Percentiles rank a stretch among this genome's conserved stretches.
Conservation (phyloP, 441 rosid species). For the Eutrema salsugineum region DNA sequence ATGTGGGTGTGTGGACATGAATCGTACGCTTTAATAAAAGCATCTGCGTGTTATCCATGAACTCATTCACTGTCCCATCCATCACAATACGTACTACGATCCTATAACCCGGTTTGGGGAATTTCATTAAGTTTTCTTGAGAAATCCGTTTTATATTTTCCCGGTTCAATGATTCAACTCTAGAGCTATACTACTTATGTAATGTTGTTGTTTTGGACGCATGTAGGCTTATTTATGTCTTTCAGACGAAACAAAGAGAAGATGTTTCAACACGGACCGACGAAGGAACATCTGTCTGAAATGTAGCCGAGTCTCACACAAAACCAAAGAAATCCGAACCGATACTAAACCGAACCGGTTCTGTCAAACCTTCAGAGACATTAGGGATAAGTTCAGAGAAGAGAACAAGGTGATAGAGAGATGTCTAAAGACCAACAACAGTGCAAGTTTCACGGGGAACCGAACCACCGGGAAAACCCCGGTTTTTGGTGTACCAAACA, state of each 20-base stretch:
- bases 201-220: neutral
- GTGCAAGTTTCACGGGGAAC: conserved; percentile 18
- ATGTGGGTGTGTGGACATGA: conserved; percentile 12
- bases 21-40: neutral
- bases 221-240: conserved; percentile 75
- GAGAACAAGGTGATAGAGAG: conserved; percentile 77
- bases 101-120: neutral
- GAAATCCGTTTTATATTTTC: neutral
- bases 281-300: conserved; percentile 47
- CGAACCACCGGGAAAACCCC: conserved; percentile 29
- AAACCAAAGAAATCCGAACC: conserved; percentile 18
- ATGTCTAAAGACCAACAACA: conserved; percentile 60
- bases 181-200: neutral
- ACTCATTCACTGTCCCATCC: neutral
- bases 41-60: conserved; percentile 7
- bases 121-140: neutral
- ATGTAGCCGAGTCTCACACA: conserved; percentile 45
- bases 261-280: conserved; percentile 54
- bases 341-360: conserved; percentile 27
- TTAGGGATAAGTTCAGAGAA: conserved; percentile 64
- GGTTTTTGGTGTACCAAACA: conserved; percentile 10
- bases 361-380: conserved; percentile 37
- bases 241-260: conserved; percentile 51
- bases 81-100: neutral
- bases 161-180: neutral